Percentiles rank a stretch among this genome's conserved stretches.
Evolutionary conservation across 306 rosid species (phyloP).

Genomic region (Fragaria iinumae): DNA sequence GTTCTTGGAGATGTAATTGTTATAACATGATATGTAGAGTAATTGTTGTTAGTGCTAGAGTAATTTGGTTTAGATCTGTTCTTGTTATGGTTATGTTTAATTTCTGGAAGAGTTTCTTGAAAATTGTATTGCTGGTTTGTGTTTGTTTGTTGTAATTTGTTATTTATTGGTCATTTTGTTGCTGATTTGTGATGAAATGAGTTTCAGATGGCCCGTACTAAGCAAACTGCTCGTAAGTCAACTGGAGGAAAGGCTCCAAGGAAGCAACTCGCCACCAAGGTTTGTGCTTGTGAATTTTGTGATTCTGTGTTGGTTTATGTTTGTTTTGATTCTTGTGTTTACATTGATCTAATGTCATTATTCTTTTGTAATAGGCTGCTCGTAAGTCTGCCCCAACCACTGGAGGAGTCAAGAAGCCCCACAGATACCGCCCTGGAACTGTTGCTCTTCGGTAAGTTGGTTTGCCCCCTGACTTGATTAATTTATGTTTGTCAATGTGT

Average conservation of each 20-base stretch:
- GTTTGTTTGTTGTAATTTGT: neutral
- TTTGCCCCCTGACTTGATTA: neutral
- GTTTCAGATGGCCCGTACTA: conserved; percentile 89
- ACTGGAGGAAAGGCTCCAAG: conserved; percentile 96
- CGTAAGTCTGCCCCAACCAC: conserved; percentile 98
- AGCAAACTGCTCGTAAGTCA: conserved; percentile 96
- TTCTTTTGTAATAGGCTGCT: conserved; percentile 51
- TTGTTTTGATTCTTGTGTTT: neutral
- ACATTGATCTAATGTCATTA: fast-evolving
- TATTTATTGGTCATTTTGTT: neutral
- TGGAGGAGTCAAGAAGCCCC: conserved; percentile 96
- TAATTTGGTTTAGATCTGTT: neutral
- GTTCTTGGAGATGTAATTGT: neutral
- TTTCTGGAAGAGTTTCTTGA: neutral
- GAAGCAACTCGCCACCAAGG: conserved; percentile 99
- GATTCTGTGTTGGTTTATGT: neutral
- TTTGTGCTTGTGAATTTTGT: neutral
- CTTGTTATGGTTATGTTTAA: neutral
- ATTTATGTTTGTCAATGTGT: neutral
- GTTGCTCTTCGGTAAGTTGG: conserved; percentile 76
- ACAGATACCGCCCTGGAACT: conserved; percentile 92
- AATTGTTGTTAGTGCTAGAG: too few species aligned
- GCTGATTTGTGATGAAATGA: neutral
- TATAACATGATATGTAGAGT: too few species aligned
- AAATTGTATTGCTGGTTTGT: neutral